Evolutionary conservation across 1,139 yeast species (phyloP), one percentile per base, ranked within the genome.

Genomic region (Geotrichum klebahnii): DNA sequence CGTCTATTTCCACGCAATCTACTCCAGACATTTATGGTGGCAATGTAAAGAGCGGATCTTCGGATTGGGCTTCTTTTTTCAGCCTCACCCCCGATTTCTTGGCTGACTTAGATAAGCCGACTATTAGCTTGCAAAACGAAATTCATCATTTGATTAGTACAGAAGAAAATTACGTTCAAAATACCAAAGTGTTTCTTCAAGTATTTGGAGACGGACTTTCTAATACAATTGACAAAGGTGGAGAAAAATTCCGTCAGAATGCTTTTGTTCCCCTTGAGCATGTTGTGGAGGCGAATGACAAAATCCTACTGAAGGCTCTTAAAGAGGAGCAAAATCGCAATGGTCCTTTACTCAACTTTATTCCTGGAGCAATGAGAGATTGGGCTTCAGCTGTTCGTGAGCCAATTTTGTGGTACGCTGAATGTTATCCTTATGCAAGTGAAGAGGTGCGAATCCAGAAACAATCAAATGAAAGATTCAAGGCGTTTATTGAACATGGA

Each of bases 31-130:
- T 48, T 12, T 38, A 24, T 33, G 38, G 34, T 10, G 8, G 31
- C 12, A 33, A 14, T 10, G 45, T 32, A 16, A 16, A 17, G 20
- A 22, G 34, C 3, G 48, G 41, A 23, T 31, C 39, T 23, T 32
- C 50, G 4, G 52, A 31, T 16, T 52, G 54, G 54, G 52, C 22
- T 3, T 35, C 22, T 17, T 44, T 24, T 19, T 52, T 40, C 43
- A 32, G 42, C 6, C 28, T 52, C n/a, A 17, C 46, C 3, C 34
- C 22, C 5, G 54, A 52, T 10, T 14, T 14, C 14, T 22, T 35
- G 17, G 23, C 24, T 5, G 19, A 10, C 9, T 38, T 37, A 22
- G 49, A 38, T 8, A 23, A 35, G n/a, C 10, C 32, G 3, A 44
- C 32, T 10, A 37, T 48, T 17, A 34, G 28, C 4, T 39, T 45